Conservation (phyloP, 1,139 yeast genomes). For the Yamadazyma dushanensis region DNA sequence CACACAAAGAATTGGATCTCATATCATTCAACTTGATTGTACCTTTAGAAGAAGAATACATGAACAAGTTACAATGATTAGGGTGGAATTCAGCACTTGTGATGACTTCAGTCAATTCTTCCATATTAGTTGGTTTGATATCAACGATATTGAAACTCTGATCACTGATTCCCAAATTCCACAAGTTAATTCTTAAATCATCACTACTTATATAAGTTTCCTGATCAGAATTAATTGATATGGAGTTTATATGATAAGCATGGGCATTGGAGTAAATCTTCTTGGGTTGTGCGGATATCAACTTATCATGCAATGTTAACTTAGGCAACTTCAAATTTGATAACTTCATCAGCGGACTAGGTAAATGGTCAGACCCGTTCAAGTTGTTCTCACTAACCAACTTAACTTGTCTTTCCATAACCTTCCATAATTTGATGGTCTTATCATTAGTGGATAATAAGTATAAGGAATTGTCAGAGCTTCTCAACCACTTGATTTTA, state of each 20-base stretch:
- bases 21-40: constrained; percentile 94
- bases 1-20: constrained; percentile 95
- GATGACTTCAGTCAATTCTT: constrained; percentile 96
- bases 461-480: constrained; percentile 85
- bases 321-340: constrained; percentile 73
- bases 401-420: constrained; percentile 87
- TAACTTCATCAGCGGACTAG: constrained; percentile 19
- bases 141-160: constrained; percentile 96
- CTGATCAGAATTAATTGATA: constrained; percentile 91
- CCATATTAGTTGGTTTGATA: constrained; percentile 98
- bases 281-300: constrained; percentile 93
- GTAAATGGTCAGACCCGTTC: constrained; percentile 38
- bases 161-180: constrained; percentile 95
- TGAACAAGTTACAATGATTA: constrained; percentile 83
- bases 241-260: constrained; percentile 96
- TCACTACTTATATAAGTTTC: constrained; percentile 94
- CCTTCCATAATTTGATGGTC: constrained; percentile 96
- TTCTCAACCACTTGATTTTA: constrained; percentile 93
- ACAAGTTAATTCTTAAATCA: constrained; percentile 90
- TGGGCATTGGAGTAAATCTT: constrained; percentile 93
- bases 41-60: constrained; percentile 97
- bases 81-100: constrained; percentile 99
- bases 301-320: constrained; percentile 87
- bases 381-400: constrained; percentile 90
- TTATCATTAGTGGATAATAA: constrained; percentile 92